Evolutionary conservation across 2,329 filamentous ascomycete genomes (phyloP), one percentile per base, ranked within the genome.

Genomic region (Thermochaetoides dissita): DNA sequence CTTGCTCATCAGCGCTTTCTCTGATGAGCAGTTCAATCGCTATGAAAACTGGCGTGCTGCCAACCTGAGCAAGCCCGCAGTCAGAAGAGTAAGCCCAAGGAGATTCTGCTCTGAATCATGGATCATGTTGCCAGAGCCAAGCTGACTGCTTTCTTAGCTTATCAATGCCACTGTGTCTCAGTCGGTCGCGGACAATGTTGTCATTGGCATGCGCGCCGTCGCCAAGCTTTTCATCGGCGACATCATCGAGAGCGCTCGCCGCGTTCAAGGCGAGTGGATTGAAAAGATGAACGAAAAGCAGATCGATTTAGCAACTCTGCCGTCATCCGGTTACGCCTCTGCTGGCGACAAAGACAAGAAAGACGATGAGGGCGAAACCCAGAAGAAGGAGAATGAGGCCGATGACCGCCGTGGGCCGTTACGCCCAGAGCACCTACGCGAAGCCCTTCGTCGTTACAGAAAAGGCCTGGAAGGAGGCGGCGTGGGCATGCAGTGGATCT

Each of bases 161-260:
- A 79, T 86, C 56, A 89, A 88, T 55, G 81, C 83, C 45, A 85
- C 83, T 2, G 79, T 87, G 7, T 85, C 81, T 0, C 84, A 88
- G 57, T 86, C 81, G 2, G 83, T 85, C 0, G 81, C 81, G 0
- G 69, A 74, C 12, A 81, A 75, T 51, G 80, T 87, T 39, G 79
- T 84, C 47, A 76, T 81, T 17, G 79, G 81, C n/a, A 80, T 88
- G 55, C 79, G 78, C 38, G 76, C 79, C 0, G 81, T 84, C 12
- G 77, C 80, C 38, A 89, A 89, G 60, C 69, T 84, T 46, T 87
- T 84, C 57, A 73, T 83, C 4, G 83, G 81, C 40, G 79, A 86
- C 48, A 68, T 89, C 38, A 80, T 88, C 48, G 82, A 86, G 57
- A 65, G 70, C 38, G 82, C 84, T 8, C 71, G 81, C 40, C 70